Conservation (phyloP, 441 rosid species). For the Aquilaria agallochum region DNA sequence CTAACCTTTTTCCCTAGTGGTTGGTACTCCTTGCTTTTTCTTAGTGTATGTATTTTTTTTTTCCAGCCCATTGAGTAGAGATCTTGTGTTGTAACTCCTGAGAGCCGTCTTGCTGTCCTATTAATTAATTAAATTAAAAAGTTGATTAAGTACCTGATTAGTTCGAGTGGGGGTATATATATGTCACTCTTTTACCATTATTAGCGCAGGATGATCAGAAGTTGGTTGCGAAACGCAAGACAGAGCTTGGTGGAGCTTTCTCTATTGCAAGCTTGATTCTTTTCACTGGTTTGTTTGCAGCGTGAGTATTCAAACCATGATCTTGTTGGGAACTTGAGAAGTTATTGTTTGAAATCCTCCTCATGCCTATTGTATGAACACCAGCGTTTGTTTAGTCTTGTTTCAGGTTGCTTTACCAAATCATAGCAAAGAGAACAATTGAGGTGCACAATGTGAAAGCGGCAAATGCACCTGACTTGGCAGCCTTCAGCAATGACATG, state of each 20-base stretch:
- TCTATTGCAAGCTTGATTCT: slow-evolving; percentile 97
- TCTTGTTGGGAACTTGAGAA: slow-evolving; percentile 11
- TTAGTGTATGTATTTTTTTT: no score
- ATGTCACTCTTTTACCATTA: background rate
- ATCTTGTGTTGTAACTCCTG: no score
- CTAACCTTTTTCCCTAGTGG: no score
- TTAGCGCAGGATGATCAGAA: slow-evolving; percentile 74
- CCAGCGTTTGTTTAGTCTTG: slow-evolving; percentile 38
- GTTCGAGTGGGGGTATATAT: background rate
- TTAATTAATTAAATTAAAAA: no score
- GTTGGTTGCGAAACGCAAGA: slow-evolving; percentile 79
- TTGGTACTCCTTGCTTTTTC: no score
- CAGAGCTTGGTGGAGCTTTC: slow-evolving; percentile 91
- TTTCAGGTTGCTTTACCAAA: slow-evolving; percentile 93
- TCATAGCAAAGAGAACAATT: slow-evolving; percentile 74
- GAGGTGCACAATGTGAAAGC: slow-evolving; percentile 92
- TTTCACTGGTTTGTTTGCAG: slow-evolving; percentile 87
- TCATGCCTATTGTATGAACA: slow-evolving; percentile 11
- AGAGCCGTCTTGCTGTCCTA: no score
- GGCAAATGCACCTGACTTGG: slow-evolving; percentile 71
- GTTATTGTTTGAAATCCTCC: slow-evolving; percentile 5
- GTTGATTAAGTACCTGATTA: background rate
- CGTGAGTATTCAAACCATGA: slow-evolving; percentile 52
- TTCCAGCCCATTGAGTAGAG: no score
- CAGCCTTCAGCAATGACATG: slow-evolving; percentile 63